Conservation (phyloP, 208 protist genomes). For the Trichomonas gallinae region DNA sequence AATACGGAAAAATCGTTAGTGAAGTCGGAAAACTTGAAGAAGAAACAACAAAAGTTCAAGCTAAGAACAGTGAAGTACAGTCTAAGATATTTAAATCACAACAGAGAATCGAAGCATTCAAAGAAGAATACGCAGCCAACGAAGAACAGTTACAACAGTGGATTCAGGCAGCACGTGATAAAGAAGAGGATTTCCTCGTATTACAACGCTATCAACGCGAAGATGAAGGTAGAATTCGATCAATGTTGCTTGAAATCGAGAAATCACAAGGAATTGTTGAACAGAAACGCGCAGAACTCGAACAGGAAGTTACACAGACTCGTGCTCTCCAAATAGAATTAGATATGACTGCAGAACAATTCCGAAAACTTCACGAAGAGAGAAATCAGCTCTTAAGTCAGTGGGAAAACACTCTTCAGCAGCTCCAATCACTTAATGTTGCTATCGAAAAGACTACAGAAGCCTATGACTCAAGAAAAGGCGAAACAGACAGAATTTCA, state of each 20-base stretch:
- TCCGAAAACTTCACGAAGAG: constrained; percentile 6
- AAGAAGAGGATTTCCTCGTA: constrained; percentile 14
- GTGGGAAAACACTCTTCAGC: background rate
- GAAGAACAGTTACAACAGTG: constrained; percentile 14
- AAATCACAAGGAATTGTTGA: background rate
- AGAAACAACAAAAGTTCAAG: background rate
- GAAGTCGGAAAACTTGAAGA: background rate
- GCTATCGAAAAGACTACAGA: background rate
- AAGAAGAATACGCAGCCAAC: background rate
- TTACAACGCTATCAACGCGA: background rate
- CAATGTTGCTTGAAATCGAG: background rate
- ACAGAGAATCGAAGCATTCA: background rate
- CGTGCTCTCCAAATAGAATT: background rate
- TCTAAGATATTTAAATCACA: background rate
- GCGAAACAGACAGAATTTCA: background rate
- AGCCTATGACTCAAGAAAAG: background rate
- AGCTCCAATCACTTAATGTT: background rate
- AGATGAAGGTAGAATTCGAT: background rate
- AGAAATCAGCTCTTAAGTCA: background rate
- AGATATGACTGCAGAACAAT: constrained; percentile 19
- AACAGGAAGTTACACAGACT: background rate
- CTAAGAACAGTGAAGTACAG: background rate
- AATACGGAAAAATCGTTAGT: background rate
- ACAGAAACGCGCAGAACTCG: background rate
- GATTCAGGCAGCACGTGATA: background rate